These are phyloP conservation scores for Ophryocystis elektroscirrha DNA, from an alignment of 169 alveolate genomes.

Conservation along the genomic window DNA sequence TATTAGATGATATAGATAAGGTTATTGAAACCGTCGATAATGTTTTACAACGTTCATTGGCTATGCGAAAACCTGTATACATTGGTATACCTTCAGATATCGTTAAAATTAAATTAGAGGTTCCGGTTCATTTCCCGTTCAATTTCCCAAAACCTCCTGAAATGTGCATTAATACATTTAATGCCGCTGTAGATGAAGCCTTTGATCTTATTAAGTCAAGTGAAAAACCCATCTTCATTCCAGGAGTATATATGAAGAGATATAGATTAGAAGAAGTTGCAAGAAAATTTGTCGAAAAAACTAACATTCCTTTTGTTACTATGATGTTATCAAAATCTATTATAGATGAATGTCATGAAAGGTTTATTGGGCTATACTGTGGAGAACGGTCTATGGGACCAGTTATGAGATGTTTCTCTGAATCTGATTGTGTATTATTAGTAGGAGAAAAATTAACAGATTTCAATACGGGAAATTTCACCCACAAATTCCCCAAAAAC, in stretches of 20 bases:
- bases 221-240: constrained; percentile 16
- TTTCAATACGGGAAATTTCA: constrained; percentile 28
- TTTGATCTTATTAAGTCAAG: constrained; percentile 3
- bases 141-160: constrained; percentile 7
- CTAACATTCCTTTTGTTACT: constrained; percentile 24
- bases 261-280: constrained; percentile 3
- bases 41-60: constrained; percentile 9
- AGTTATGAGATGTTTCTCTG: constrained; percentile 14
- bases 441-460: constrained; percentile 32
- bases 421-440: constrained; percentile 24
- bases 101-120: constrained; percentile 9
- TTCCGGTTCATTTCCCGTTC: background rate
- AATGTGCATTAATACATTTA: background rate
- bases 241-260: constrained; percentile 19
- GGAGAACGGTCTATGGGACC: constrained; percentile 17
- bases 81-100: constrained; percentile 21
- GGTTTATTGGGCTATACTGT: constrained; percentile 21
- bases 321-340: constrained; percentile 24
- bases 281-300: constrained; percentile 10
- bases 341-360: constrained; percentile 22
- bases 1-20: constrained; percentile 7
- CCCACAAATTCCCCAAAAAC: constrained; percentile 4
- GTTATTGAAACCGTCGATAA: constrained; percentile 20
- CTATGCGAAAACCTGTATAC: constrained; percentile 22
- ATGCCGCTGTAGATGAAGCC: constrained; percentile 11